phyloP scores from a whole-genome alignment of 129 eudicot genomes.

The Saposhnikovia divaricata region DNA sequence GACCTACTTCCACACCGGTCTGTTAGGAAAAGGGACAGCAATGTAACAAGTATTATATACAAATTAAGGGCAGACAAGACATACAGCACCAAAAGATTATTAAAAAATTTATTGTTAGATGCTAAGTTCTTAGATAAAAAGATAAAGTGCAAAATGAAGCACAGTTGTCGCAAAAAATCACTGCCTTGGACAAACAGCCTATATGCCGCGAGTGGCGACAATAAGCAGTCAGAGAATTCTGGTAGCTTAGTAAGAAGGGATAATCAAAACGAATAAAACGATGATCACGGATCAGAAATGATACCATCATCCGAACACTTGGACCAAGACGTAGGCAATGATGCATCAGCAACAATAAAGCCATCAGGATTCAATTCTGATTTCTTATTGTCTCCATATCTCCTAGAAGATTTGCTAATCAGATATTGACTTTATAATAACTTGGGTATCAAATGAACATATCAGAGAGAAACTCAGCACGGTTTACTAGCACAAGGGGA shows the following conservation, averaged over 20 bases:
- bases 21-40: neutral
- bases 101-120: too few species aligned
- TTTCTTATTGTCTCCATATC: neutral
- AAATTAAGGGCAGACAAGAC: neutral
- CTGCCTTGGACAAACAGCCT: neutral
- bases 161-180: neutral
- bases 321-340: neutral
- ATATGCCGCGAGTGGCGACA: neutral
- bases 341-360: neutral
- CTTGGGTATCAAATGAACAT: neutral
- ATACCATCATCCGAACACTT: neutral
- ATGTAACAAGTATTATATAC: neutral
- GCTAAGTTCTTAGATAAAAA: neutral
- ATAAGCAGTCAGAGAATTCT: neutral
- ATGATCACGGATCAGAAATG: neutral
- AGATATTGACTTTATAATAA: neutral
- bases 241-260: neutral
- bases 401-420: neutral
- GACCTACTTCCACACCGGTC: neutral
- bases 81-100: neutral
- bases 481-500: neutral
- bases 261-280: neutral
- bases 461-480: neutral
- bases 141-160: neutral
- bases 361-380: neutral